Evolutionary conservation across 768 basidiomycete genomes (phyloP), one percentile per base, ranked within the genome.

Genomic region (Trametes cubensis): DNA sequence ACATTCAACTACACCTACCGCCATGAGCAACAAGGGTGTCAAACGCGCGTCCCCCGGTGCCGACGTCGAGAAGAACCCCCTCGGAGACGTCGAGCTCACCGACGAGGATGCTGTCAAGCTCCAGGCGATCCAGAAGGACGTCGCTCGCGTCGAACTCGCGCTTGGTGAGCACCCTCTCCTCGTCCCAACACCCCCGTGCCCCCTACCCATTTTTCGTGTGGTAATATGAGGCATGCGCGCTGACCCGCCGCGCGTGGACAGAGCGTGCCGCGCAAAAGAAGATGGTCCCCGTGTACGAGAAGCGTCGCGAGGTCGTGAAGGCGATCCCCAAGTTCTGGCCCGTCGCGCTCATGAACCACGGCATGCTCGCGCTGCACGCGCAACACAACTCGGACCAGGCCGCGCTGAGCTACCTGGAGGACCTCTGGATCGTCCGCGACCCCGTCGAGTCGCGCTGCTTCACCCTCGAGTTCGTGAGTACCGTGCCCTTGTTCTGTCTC

Each of bases 401-500:
- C 64, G 94, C 94, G 14, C 75, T 97, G 75, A 87, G 83, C 73
- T 92, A 89, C 73, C 79, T 95, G 61, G 88, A 92, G 71, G 92
- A 96, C 69, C 67, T 97, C 21, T 95, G 94, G 90, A 78, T 96
- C 40, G 81, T 77, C 60, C 85, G 91, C 57, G 87, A 95, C 71
- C 69, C 81, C 44, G 74, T 75, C 45, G 94, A 97, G 73, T 86
- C 87, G 59, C 79, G 95, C 68, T 88, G 87, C 71, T 96, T 88
- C 78, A 89, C 87, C 52, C 75, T 96, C 58, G 89, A 95, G 80
- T 94, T 97, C 76, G 95, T 95, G 74, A 71, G 94, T 85, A 54
- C 23, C 46, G 14, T 26, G 17, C 26, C 28, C 21, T 34, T 53
- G 55, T 49, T 62, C 55, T 56, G 21, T 53, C 44, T 47, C 17